These are phyloP conservation scores for Monosporascus cannonballus DNA, from an alignment of 2,329 filamentous ascomycete species.

Conservation along the genomic window DNA sequence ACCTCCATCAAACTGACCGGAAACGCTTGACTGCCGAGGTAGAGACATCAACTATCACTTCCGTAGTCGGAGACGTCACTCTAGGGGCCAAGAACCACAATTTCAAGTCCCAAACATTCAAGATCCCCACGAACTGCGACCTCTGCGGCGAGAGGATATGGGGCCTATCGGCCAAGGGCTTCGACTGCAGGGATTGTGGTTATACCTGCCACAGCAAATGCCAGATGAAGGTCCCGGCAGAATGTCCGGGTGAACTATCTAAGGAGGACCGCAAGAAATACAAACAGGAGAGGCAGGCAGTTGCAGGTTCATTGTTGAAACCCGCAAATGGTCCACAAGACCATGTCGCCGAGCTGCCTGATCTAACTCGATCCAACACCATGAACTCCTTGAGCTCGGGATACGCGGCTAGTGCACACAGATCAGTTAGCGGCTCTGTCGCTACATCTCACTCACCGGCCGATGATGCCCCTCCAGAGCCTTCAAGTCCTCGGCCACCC, in stretches of 20 bases:
- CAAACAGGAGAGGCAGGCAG: conserved; percentile 77
- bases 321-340: conserved; percentile 40
- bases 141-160: conserved; percentile 94
- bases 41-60: conserved; percentile 88
- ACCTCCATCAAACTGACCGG: conserved; percentile 76
- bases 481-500: conserved; percentile 42
- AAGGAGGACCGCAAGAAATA: conserved; percentile 96
- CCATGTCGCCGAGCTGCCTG: conserved; percentile 57
- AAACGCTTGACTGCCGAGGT: conserved; percentile 84
- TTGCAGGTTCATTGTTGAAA: conserved; percentile 57
- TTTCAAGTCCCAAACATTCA: conserved; percentile 98
- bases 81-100: conserved; percentile 91
- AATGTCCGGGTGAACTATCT: conserved; percentile 86
- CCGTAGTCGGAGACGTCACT: conserved; percentile 85
- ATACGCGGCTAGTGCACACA: conserved; percentile 71
- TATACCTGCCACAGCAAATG: conserved; percentile 99
- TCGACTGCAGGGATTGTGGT: conserved; percentile 92
- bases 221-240: conserved; percentile 95
- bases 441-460: conserved; percentile 37
- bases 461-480: conserved; percentile 41
- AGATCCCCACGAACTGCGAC: conserved; percentile 98
- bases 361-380: conserved; percentile 73
- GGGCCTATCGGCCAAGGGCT: conserved; percentile 93
- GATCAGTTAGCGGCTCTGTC: conserved; percentile 61
- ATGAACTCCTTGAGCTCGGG: conserved; percentile 88